Evolutionary conservation across 139 green algal genomes (phyloP).

Genomic region (Coelastrella sp.): DNA sequence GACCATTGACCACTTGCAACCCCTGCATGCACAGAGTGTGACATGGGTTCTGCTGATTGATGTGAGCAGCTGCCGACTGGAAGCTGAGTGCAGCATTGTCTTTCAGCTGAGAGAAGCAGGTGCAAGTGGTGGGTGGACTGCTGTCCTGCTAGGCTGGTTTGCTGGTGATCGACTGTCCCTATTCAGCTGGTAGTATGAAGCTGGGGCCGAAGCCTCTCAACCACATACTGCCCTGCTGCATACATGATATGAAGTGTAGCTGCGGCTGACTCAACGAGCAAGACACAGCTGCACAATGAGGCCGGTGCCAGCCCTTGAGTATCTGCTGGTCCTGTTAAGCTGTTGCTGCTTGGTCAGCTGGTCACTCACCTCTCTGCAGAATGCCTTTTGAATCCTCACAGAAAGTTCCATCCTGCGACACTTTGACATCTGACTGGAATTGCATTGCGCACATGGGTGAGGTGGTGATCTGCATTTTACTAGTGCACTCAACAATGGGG

Average conservation of each 20-base stretch:
- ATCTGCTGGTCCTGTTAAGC: no score
- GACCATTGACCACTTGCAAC: neutral
- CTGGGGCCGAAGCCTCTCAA: no score
- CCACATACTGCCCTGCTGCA: no score
- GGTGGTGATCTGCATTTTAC: conserved; percentile 3
- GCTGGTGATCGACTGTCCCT: no score
- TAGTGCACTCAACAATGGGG: conserved; percentile 10
- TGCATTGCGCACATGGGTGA: neutral
- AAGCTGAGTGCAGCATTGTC: neutral
- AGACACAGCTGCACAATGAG: no score
- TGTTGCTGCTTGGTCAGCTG: neutral
- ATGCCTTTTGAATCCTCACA: conserved; percentile 8
- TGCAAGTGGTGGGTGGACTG: no score
- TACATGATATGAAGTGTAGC: no score
- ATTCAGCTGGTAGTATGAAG: no score
- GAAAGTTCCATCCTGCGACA: neutral
- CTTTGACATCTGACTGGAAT: neutral
- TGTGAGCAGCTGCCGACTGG: neutral
- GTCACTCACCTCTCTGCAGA: neutral
- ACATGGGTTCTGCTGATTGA: neutral
- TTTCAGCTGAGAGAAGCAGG: no score
- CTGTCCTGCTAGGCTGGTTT: no score
- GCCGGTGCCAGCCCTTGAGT: no score
- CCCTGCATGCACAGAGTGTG: neutral
- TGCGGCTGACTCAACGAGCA: no score